phyloP scores from a whole-genome alignment of 2,329 filamentous ascomycete species.

The Nothophaeocryptopus gaeumannii region DNA sequence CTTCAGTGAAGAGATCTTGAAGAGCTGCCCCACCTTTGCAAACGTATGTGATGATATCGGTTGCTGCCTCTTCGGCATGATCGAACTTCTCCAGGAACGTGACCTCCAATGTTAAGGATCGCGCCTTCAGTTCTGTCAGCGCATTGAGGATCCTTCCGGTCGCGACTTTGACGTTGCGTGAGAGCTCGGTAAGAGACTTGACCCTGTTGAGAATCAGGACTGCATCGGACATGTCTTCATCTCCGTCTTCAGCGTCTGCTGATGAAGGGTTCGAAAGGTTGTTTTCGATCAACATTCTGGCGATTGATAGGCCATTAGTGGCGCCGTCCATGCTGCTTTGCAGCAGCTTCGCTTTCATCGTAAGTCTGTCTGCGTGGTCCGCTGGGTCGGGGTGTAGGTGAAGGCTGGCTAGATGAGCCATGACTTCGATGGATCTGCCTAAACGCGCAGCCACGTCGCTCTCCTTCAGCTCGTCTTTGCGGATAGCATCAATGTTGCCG shows the following conservation, averaged over 20 bases:
- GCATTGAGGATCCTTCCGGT: constrained; percentile 74
- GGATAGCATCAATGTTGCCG: constrained; percentile 78
- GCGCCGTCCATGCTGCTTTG: constrained; percentile 80
- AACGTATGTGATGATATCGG: constrained; percentile 64
- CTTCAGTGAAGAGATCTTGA: constrained; percentile 65
- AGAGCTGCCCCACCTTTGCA: constrained; percentile 66
- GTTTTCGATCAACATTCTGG: constrained; percentile 65
- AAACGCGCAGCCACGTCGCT: constrained; percentile 77
- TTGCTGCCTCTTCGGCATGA: constrained; percentile 62
- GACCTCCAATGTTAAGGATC: constrained; percentile 69
- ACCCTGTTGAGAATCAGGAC: constrained; percentile 67
- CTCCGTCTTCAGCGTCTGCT: constrained; percentile 55
- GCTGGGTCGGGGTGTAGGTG: constrained; percentile 69
- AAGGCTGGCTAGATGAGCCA: constrained; percentile 81
- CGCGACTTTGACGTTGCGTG: constrained; percentile 79
- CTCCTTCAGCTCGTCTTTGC: constrained; percentile 81
- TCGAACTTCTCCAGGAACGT: constrained; percentile 69
- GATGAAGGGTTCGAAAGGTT: constrained; percentile 53
- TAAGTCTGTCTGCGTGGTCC: constrained; percentile 72
- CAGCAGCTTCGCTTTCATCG: constrained; percentile 72
- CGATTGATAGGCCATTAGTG: constrained; percentile 63
- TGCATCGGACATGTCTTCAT: constrained; percentile 50
- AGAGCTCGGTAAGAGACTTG: constrained; percentile 70
- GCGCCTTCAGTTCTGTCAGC: constrained; percentile 71
- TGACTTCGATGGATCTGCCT: constrained; percentile 75